Conservation (phyloP, 192 early-diverging fungal genomes). For the Paraglomus occultum region DNA sequence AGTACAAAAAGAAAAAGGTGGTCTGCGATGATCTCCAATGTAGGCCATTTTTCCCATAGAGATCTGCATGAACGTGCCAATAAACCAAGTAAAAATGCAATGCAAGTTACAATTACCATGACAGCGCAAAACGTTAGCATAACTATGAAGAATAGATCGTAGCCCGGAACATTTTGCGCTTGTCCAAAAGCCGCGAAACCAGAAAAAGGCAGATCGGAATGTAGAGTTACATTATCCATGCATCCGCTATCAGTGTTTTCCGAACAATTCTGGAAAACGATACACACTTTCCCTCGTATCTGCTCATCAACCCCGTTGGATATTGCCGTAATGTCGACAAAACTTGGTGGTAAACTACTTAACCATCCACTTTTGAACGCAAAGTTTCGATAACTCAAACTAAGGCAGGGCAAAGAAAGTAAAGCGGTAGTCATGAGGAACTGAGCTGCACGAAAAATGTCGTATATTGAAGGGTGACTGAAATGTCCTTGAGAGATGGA, state of each 20-base stretch:
- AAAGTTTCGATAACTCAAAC: not conserved
- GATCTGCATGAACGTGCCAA: not conserved
- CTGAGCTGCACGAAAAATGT: constrained; percentile 11
- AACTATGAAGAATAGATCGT: constrained; percentile 12
- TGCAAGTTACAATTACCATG: not conserved
- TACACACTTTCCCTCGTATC: not conserved
- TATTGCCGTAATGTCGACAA: not conserved
- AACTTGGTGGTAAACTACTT: not conserved
- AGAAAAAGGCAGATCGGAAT: not conserved
- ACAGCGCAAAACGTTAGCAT: not conserved
- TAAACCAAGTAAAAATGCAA: not conserved
- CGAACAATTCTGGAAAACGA: not conserved
- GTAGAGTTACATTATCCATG: not conserved
- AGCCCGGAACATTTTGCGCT: not conserved
- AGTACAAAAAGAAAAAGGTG: constrained; percentile 3
- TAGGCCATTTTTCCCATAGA: constrained; percentile 2
- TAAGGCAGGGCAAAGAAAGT: constrained; percentile 5
- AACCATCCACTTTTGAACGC: constrained; percentile 9
- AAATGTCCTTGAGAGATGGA: too few species aligned
- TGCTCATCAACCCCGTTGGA: not conserved
- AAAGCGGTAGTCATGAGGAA: constrained; percentile 19
- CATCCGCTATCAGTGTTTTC: not conserved
- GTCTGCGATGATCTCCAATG: not conserved
- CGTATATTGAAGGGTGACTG: constrained; percentile 2
- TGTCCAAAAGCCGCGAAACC: not conserved